These are phyloP conservation scores for Cenchrus purpureus DNA, from an alignment of 176 grass and related monocot species.

Conservation along the genomic window DNA sequence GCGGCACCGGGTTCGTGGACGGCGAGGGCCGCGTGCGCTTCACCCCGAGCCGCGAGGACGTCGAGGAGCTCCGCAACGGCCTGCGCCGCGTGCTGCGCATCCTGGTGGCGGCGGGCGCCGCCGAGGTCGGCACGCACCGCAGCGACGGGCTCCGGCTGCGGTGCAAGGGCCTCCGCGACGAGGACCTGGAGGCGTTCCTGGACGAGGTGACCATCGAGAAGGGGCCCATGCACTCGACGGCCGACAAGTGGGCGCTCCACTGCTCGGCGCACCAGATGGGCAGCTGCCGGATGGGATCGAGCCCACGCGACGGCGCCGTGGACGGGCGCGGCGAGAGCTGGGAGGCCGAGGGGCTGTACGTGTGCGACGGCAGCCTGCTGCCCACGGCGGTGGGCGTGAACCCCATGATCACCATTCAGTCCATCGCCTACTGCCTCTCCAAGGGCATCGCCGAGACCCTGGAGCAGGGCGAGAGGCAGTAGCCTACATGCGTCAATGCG, in stretches of 20 bases:
- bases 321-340: conserved; percentile 73
- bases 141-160: conserved; percentile 65
- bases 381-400: conserved; percentile 79
- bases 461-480: neutral
- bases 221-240: conserved; percentile 53
- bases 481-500: neutral
- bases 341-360: conserved; percentile 81
- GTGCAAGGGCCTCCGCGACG: conserved; percentile 62
- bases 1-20: conserved; percentile 57
- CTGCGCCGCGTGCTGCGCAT: conserved; percentile 59
- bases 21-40: conserved; percentile 54
- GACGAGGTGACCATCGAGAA: conserved; percentile 58
- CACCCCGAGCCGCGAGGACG: conserved; percentile 45
- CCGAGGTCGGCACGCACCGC: conserved; percentile 80
- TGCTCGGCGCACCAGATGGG: conserved; percentile 89
- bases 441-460: conserved; percentile 57
- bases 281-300: conserved; percentile 78
- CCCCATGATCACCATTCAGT: conserved; percentile 91
- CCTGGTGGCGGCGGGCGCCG: conserved; percentile 72
- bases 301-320: conserved; percentile 55
- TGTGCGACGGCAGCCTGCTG: conserved; percentile 77
- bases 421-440: conserved; percentile 64
- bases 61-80: conserved; percentile 58
- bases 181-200: conserved; percentile 68
- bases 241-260: conserved; percentile 47